A percentile compares a stretch with the other conserved stretches of the same genome.
Evolutionary conservation across 2,329 filamentous ascomycete genomes (phyloP).

Genomic region (Penicillium sp.): DNA sequence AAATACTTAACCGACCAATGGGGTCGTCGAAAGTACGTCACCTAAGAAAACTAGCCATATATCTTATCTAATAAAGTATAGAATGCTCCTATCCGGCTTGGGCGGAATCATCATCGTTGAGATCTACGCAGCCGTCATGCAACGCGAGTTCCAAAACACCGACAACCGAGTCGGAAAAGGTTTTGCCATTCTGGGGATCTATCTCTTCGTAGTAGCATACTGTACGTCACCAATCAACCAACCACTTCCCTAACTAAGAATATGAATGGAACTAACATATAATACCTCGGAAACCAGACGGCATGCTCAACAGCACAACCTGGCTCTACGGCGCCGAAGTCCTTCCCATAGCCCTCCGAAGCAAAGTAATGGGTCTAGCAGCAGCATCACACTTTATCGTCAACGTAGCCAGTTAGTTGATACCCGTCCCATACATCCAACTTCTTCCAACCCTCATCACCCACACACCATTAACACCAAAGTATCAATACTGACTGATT

Average conservation of each 20-base stretch:
- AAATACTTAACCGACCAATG: slow-evolving; percentile 49
- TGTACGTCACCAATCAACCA: too few species aligned
- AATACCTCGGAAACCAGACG: too few species aligned
- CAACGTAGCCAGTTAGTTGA: too few species aligned
- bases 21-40: slow-evolving; percentile 48
- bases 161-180: slow-evolving; percentile 50
- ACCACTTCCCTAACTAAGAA: too few species aligned
- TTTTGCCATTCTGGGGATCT: slow-evolving; percentile 53
- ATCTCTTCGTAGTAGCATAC: slow-evolving; percentile 51
- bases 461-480: too few species aligned
- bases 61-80: too few species aligned
- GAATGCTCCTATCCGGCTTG: slow-evolving; percentile 50
- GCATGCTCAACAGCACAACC: slow-evolving; percentile 48
- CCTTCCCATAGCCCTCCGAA: slow-evolving; percentile 46
- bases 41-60: slow-evolving; percentile 4
- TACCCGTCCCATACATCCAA: too few species aligned
- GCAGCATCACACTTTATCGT: slow-evolving; percentile 49
- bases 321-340: slow-evolving; percentile 52
- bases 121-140: slow-evolving; percentile 54
- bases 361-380: slow-evolving; percentile 49
- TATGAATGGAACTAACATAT: too few species aligned
- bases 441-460: too few species aligned
- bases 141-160: slow-evolving; percentile 48
- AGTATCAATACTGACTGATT: too few species aligned
- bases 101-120: slow-evolving; percentile 46